Conservation (phyloP, 371 early-diverging fungal species). For the Zancudomyces culisetae region DNA sequence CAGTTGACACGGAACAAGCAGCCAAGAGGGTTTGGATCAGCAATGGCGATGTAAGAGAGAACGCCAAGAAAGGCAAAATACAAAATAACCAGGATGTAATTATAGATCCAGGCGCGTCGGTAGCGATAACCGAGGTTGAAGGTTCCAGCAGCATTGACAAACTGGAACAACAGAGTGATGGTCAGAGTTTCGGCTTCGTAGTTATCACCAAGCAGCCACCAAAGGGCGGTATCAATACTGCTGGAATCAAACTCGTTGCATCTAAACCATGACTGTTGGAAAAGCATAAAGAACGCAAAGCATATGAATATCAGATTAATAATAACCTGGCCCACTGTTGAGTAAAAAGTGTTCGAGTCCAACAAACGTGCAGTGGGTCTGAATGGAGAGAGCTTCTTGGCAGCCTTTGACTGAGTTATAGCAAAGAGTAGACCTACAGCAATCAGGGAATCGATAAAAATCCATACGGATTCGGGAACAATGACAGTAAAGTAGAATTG, state of each 20-base stretch:
- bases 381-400: slow-evolving; percentile 30
- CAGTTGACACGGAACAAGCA: slow-evolving; percentile 61
- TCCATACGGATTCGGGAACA: slow-evolving; percentile 43
- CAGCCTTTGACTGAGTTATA: slow-evolving; percentile 41
- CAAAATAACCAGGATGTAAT: slow-evolving; percentile 35
- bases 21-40: slow-evolving; percentile 40
- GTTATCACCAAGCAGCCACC: slow-evolving; percentile 67
- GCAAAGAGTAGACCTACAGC: slow-evolving; percentile 41
- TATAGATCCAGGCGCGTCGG: slow-evolving; percentile 36
- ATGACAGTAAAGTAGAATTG: slow-evolving; percentile 51
- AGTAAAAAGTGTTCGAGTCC: slow-evolving; percentile 38
- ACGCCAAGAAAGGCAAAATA: slow-evolving; percentile 30
- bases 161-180: slow-evolving; percentile 37
- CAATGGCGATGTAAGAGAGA: slow-evolving; percentile 34
- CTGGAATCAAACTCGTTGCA: slow-evolving; percentile 55
- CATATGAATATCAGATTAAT: slow-evolving; percentile 45
- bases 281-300: slow-evolving; percentile 32
- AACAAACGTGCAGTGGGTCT: slow-evolving; percentile 54
- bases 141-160: slow-evolving; percentile 37
- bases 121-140: slow-evolving; percentile 47
- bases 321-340: slow-evolving; percentile 37
- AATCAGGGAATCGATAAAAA: slow-evolving; percentile 47
- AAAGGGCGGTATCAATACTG: slow-evolving; percentile 35
- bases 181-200: slow-evolving; percentile 46
- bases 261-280: slow-evolving; percentile 39